A percentile compares a stretch with the other conserved stretches of the same genome.
These are phyloP conservation scores for Aspergillus conjunctus DNA, from an alignment of 495 filamentous ascomycete species.

Conservation along the genomic window DNA sequence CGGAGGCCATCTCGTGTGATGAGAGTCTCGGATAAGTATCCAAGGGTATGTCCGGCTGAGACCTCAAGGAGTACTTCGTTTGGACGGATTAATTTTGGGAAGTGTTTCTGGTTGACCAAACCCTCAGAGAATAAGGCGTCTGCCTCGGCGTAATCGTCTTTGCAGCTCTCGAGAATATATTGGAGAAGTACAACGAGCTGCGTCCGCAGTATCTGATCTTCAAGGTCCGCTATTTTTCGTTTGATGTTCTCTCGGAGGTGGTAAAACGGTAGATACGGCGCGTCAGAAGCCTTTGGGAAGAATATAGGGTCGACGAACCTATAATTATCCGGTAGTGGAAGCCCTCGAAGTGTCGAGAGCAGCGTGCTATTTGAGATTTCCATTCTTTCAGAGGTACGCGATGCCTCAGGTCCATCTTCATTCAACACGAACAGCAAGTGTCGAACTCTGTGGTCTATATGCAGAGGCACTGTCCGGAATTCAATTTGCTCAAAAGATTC, in stretches of 20 bases:
- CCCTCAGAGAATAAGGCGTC: slow-evolving; percentile 1
- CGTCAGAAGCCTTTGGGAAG: too few relatives aligned
- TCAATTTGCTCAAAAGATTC: neutral
- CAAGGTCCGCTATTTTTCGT: neutral
- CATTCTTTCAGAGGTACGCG: too few relatives aligned
- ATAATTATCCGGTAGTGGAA: too few relatives aligned
- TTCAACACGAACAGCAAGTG: too few relatives aligned
- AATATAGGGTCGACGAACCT: too few relatives aligned
- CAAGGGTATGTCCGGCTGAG: neutral
- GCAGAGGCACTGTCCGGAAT: too few relatives aligned
- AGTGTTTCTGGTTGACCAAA: neutral
- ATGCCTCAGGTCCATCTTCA: too few relatives aligned
- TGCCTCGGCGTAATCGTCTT: neutral
- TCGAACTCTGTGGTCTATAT: too few relatives aligned
- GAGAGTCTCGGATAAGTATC: neutral
- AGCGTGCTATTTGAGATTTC: too few relatives aligned
- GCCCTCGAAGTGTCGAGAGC: too few relatives aligned
- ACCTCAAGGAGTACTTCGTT: neutral
- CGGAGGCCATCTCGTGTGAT: neutral
- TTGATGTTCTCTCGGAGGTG: neutral
- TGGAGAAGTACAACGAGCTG: neutral
- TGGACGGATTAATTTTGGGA: slow-evolving; percentile 2
- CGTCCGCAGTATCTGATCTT: neutral
- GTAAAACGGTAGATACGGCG: neutral
- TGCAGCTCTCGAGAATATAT: neutral